Evolutionary conservation across 2,329 filamentous ascomycete species (phyloP), one percentile per base, ranked within the genome.

Genomic region (Hirsutella rhossiliensis): DNA sequence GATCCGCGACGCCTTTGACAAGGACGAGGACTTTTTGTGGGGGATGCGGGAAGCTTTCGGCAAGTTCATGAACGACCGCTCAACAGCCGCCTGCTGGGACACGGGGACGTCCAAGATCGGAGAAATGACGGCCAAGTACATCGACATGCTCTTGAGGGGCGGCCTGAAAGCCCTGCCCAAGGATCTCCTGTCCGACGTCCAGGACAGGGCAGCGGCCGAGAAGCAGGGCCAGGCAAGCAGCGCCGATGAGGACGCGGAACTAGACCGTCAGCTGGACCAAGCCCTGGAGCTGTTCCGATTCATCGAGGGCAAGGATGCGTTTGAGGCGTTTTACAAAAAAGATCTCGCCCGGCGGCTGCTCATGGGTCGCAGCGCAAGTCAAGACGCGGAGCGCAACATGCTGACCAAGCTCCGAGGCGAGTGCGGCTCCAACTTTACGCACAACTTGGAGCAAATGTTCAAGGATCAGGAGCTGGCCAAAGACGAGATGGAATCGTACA

Each of bases 271-370:
- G 59, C 73, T 99, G 11, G 89, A 98, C 54, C 85, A 94, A 57
- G 89, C 87, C 0, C 71, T 99, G 3, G 90, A 97, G 61, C 71
- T 99, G 5, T 98, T 98, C 73, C 80, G 94, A 5, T 97, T 97
- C 61, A 87, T 99, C 30, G 83, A 97, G 58, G 92, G 92, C 51
- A 98, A 98, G 62, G 90, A 94, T 44, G 86, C 96, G 0, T 98
- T 99, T 50, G 92, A 98, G 61, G 90, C 92, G 1, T 98, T 98
- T 60, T 99, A 99, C 75, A 98, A 98, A 70, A 94, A 92, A 56
- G 92, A 97, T 57, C 74, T 99, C 42, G 90, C 94, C 1, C 78
- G 89, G 15, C 78, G 92, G 40, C 67, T 99, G 37, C 73, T 99
- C 44, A 89, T 97, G 87, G 84, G 83, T 34, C 79, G 89, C 50